Evolutionary conservation across 345 rosid genomes (phyloP), one percentile per base, ranked within the genome.

Genomic region (Euphorbia tirucalli): DNA sequence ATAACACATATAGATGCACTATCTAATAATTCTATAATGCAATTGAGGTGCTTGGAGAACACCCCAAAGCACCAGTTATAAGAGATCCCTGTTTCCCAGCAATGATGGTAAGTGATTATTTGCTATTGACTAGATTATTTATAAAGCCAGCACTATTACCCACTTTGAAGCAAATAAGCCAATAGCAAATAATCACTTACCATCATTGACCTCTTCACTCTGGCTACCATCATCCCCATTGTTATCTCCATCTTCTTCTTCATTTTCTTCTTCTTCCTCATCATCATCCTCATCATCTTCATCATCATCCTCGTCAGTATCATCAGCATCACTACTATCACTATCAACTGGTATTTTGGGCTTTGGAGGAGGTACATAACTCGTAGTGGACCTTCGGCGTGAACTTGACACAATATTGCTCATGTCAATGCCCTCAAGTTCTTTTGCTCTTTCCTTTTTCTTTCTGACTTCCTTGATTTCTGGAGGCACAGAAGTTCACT

Each of bases 391-490:
- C 81, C 97, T 85, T 81, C 96, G 88, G 48, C 99, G 91, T 52
- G 97, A 87, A 78, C 86, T 90, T 37, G 84, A 79, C 50, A 92
- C 93, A 59, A 89, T 90, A 77, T 92, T 95, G 71, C 93, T 90
- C 44, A 69, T 82, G 86, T 92, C 96, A 77, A 95, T 89, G 68
- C 96, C 97, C 78, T 92, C 97, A 5, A 95, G 93, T 83, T 95
- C 97, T 77, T 78, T 88, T 58, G 86, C 87, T 78, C 88, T 88
- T 74, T 83, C 83, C 81, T 89, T 95, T 73, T 56, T 81, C 81
- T 71, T 95, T 73, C 77, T 90, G 1, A 90, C 91, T 56, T 88
- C 97, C 86, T 95, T 95, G 72, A 92, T 94, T 67, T 94, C 97
- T 94, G 87, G 63, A 32, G 62, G 43, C 21, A 55, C 6, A 5